phyloP scores from a whole-genome alignment of 495 filamentous ascomycete genomes.

The Rostrohypoxylon terebratum region DNA sequence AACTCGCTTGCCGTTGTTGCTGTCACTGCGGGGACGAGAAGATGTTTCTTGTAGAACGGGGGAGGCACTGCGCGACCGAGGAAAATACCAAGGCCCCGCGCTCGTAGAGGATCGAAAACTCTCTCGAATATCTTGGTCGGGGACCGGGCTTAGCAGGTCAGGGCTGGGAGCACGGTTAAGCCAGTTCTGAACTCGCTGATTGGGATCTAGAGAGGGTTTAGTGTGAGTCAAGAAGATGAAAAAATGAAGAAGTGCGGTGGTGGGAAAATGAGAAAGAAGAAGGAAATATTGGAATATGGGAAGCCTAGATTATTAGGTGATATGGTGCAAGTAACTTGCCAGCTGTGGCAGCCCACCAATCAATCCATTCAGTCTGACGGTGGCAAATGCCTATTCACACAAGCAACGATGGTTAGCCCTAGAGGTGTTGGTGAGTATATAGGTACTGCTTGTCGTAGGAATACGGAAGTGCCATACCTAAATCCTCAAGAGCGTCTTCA shows the following conservation, averaged over 20 bases:
- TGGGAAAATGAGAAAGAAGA: no score
- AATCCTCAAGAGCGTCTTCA: no score
- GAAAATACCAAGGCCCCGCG: neutral
- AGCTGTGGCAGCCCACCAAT: no score
- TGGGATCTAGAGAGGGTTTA: neutral
- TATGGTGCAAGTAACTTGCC: neutral
- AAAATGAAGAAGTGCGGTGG: neutral
- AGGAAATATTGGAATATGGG: neutral
- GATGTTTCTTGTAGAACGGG: neutral
- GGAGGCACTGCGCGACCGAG: neutral
- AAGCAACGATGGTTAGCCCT: neutral
- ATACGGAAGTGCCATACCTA: no score
- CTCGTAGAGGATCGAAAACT: neutral
- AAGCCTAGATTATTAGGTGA: neutral
- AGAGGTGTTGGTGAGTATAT: neutral
- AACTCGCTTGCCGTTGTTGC: neutral
- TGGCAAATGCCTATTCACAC: no score
- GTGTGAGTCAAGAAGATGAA: neutral
- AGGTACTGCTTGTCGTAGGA: no score
- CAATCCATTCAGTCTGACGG: no score
- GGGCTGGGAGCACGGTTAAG: neutral
- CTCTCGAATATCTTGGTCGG: neutral
- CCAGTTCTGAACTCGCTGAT: neutral
- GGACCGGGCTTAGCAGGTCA: constrained; percentile 4
- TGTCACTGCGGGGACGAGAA: neutral